phyloP scores from a whole-genome alignment of 495 filamentous ascomycete species.

The Bombardia bombarda region DNA sequence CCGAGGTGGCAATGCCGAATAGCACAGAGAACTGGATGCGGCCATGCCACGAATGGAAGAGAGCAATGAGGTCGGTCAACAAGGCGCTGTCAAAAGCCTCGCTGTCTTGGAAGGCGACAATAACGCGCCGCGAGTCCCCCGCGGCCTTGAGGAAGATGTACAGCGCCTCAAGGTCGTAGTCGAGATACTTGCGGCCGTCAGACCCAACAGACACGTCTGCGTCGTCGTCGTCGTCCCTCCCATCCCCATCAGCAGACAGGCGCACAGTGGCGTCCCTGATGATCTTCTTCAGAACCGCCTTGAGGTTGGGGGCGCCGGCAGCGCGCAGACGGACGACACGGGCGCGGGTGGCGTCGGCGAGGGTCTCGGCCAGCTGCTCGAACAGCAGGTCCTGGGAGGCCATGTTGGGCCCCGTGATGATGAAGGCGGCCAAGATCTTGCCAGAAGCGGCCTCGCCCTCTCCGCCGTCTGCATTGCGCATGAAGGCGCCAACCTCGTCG shows the following conservation, averaged over 20 bases:
- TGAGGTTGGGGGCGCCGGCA: slow-evolving; percentile 73
- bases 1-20: slow-evolving; percentile 84
- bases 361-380: slow-evolving; percentile 51
- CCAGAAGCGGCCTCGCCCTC: neutral
- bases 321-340: slow-evolving; percentile 66
- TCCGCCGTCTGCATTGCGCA: slow-evolving; percentile 40
- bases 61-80: slow-evolving; percentile 65
- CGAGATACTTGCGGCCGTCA: slow-evolving; percentile 64
- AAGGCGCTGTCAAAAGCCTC: slow-evolving; percentile 84
- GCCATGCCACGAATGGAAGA: slow-evolving; percentile 81
- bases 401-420: slow-evolving; percentile 82
- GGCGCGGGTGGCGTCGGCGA: slow-evolving; percentile 38
- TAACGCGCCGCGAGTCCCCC: slow-evolving; percentile 50
- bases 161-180: slow-evolving; percentile 85
- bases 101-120: slow-evolving; percentile 80
- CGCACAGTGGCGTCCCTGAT: slow-evolving; percentile 48
- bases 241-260: slow-evolving; percentile 8
- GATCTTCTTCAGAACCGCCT: slow-evolving; percentile 72
- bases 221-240: slow-evolving; percentile 43
- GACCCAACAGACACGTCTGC: slow-evolving; percentile 39
- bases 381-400: slow-evolving; percentile 69
- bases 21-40: slow-evolving; percentile 85
- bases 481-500: slow-evolving; percentile 57
- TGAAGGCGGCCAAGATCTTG: slow-evolving; percentile 67
- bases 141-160: slow-evolving; percentile 52